Evolutionary conservation across 2,329 filamentous ascomycete species (phyloP), one percentile per base, ranked within the genome.

Genomic region (Apiospora aurea): DNA sequence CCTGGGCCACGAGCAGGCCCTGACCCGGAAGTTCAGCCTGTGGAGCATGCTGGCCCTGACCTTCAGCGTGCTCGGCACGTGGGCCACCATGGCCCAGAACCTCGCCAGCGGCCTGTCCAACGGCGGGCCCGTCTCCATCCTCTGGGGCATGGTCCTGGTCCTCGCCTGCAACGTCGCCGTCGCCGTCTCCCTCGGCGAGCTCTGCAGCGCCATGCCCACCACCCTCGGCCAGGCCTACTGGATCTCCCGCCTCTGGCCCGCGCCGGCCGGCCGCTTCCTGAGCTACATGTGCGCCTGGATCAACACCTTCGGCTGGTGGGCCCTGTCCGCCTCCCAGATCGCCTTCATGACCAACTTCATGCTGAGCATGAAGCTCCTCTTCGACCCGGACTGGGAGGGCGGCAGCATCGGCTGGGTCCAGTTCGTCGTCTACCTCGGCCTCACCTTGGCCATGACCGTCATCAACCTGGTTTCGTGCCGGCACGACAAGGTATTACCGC

Each of bases 241-340:
- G 87, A 83, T 87, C 1, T 82, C 84, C 72, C 81, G 83, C 13
- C 79, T 87, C 69, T 79, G 84, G 82, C 67, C 78, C 72, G 75
- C 76, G 18, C 79, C 78, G 0, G 64, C 75, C 0, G 88, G 87
- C 1, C 83, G 88, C 1, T 87, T 89, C 73, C 4, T 79, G 4
- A 88, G 86, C 1, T 90, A 90, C 75, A 83, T 90, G 79, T 88
- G 87, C 74, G 88, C 88, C 2, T 90, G 87, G 87, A 88, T 89
- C 76, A 90, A 90, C 78, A 88, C 85, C 0, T 89, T 89, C 72
- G 88, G 88, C 16, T 90, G 88, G 88, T 88, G 87, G 83, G 86
- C 87, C 0, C 78, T 90, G 72, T 86, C 86, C 0, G 88, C 88
- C 0, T 89, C 86, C 1, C 86, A 88, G 72, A 83, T 86, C 34